Evolutionary conservation across 1,284 basidiomycete species (phyloP).

Genomic region (Takashimella tepidaria): DNA sequence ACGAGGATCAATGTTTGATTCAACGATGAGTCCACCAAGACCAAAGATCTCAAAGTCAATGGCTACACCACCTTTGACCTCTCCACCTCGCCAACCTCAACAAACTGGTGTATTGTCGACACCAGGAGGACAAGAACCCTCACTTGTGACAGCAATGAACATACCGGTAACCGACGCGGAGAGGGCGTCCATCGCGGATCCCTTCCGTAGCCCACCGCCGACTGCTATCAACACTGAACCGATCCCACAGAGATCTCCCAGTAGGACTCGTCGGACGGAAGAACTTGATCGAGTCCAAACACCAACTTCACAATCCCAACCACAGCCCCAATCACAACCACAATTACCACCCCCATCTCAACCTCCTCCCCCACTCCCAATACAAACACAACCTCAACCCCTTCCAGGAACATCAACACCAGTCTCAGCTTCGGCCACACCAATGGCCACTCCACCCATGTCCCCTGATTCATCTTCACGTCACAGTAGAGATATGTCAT

Average conservation of each 20-base stretch:
- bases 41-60: background rate
- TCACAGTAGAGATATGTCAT: background rate
- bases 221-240: too few species aligned
- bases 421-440: background rate
- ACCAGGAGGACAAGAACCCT: background rate
- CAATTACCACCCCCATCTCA: too few species aligned
- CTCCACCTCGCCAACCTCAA: background rate
- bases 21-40: background rate
- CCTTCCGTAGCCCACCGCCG: background rate
- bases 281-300: background rate
- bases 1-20: slow-evolving; percentile 7
- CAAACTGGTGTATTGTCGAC: background rate
- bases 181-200: background rate
- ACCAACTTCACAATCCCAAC: too few species aligned
- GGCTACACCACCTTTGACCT: background rate
- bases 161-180: slow-evolving; percentile 3
- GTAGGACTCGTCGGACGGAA: background rate
- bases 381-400: too few species aligned
- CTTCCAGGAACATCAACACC: background rate
- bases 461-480: background rate
- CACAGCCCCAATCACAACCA: background rate
- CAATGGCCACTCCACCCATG: background rate
- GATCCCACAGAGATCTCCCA: background rate
- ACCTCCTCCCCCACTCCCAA: too few species aligned
- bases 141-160: background rate